Base-by-base conservation (phyloP, 2,329 filamentous ascomycete species). In the Hypoxylon sp. region DNA sequence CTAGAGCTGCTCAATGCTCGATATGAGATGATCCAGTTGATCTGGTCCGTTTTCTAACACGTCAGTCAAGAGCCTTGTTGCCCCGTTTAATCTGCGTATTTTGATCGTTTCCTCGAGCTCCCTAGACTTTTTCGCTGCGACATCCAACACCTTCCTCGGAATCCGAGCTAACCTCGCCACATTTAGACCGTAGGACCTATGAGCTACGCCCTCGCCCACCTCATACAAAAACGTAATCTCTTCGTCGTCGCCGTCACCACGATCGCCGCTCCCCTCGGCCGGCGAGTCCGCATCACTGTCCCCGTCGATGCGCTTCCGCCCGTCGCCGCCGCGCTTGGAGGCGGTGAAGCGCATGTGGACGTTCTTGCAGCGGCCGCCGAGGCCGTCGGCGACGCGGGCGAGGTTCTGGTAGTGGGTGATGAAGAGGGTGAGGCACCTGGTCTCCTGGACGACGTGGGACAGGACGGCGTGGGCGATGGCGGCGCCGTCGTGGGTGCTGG, bases 361-460 rank as follows among this genome's bases (percentile, higher is more conserved):
- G 77, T 98, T 98, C 71, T 85, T 88, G 71, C 97, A 90, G 1
- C 79, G 77, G 2, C 85, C 83, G 12, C 83, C 82, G 62, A 96
- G 91, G 1, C 87, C 88, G 24, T 89, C 85, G 8, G 89, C 90
- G 67, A 97, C 85, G 48, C 82, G 81, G 8, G 89, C 88, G 0
- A 99, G 86, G 69, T 90, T 90, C 80, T 99, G 96, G 78, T 99
- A 99, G 80, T 99, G 96, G 2, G 96, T 99, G 77, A 99, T 97
- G 82, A 99, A 99, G 42, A 99, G 84, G 4, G 93, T 97, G 48
- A 97, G 83, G 66, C 93, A 93, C 55, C 85, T 84, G 0, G 90
- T 85, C 14, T 93, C 86, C 22, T 88, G 84, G 24, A 96, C 90
- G 65, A 98, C 87, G 74, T 96, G 90, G 63, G 95, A 89, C 4